Evolutionary conservation across 2,329 filamentous ascomycete species (phyloP), one percentile per base, ranked within the genome.

Genomic region (Ustulina deusta): DNA sequence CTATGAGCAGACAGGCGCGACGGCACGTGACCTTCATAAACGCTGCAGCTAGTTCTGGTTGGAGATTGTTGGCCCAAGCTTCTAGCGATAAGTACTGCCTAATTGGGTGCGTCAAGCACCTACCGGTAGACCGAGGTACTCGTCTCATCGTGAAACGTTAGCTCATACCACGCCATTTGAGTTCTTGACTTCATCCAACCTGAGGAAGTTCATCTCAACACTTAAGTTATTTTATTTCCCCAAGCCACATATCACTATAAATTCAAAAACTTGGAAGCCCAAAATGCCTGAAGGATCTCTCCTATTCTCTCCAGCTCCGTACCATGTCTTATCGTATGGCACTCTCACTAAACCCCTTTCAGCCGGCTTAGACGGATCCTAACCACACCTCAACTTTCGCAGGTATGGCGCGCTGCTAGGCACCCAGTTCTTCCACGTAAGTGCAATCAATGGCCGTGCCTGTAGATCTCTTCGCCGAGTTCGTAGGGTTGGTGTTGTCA

Each of bases 331-430:
- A 69, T 89, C 89, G 90, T 93, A 84, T 72, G 81, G 78, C 27
- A 29, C 64, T 46, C 27, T 62, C 44, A 46, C 36, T 46, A 56
- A 68, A 65, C 61, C 59, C 69, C 63, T 40, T 42, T 25, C 25
- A 54, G 55, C 25, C 55, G 20, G 67, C 74, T 77, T 69, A 78
- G 68, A 54, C 59, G 22, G 49, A 51, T 36, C 46, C 63, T 66
- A 63, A 66, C 54, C 15, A 60, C n/a, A 34, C 52, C 46, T 61
- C 44, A 44, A 54, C 32, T 48, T 17, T 54, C 17, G 54, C 73
- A 96, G 93, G 78, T 97, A 97, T 81, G 94, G 93, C 72, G 94
- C 93, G 22, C 87, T 98, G 57, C 84, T 98, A 15, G 96, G 96
- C 71, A 91, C 91, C 32, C 92, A 93, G 44, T 86, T 97, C 79